Evolutionary conservation across 805 yeast genomes (phyloP), one percentile per base, ranked within the genome.

Genomic region (Ogataea paradorogensis): DNA sequence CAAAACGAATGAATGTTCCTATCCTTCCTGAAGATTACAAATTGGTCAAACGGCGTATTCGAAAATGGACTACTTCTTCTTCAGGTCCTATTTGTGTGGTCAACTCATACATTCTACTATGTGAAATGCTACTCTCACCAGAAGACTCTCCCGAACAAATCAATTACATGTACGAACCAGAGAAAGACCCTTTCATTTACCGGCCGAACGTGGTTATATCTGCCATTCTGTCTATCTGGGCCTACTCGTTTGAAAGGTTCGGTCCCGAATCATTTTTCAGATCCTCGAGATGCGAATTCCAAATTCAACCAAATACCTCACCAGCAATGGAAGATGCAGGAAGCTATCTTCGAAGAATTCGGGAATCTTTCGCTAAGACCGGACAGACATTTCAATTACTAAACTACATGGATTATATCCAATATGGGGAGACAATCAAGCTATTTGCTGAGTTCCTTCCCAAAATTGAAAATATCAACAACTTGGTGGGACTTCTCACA

Each of bases 1-100:
- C 90, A 0, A 74, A 79, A 51, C 71, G 86, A 48, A 77, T 81
- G 78, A 82, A 77, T 51, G 84, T 78, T 20, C 66, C 66, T n/a
- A 73, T 80, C 11, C 70, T 74, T 9, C 62, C 60, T 4, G 61
- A 68, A 4, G 85, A 82, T 47, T 78, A 71, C 53, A 70, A 70
- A 13, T 53, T 65, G 3, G 78, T 74, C 4, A 67, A 65, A 6
- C 58, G 59, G 9, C 66, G 78, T 48, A 65, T 82, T 15, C 59
- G 60, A 23, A 70, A 65, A 39, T 76, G 84, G 79, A 65, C 78
- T 3, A 50, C 48, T 3, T 59, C 69, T 9, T 28, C 53, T 2
- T 61, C 62, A 30, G 84, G 82, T 6, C 64, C 70, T 36, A 56
- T 74, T 5, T 65, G 77, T 20, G 74, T 71, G 3, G 62, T 80